Conservation (phyloP, 176 grass and related monocot species). For the Paspalum notatum region DNA sequence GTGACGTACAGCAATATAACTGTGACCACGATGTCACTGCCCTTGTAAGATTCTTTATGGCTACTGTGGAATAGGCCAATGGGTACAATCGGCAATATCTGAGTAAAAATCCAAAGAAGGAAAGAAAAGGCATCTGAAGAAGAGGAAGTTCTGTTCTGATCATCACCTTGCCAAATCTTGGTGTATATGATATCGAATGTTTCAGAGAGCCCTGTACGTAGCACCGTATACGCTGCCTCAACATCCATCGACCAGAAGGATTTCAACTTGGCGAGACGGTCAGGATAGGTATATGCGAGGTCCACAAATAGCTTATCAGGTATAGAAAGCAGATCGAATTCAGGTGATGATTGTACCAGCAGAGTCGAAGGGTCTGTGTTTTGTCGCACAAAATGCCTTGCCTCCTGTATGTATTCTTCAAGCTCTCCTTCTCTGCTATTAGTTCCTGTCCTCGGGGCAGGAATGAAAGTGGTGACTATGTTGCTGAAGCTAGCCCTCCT, state of each 20-base stretch:
- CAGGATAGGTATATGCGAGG: background rate
- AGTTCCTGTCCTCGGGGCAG: background rate
- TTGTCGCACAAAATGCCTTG: background rate
- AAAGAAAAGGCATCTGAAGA: background rate
- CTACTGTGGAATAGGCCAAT: slow-evolving; percentile 3
- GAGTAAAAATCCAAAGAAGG: fast-evolving
- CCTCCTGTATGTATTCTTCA: background rate
- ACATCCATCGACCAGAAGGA: background rate
- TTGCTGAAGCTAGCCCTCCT: background rate
- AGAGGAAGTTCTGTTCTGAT: no score
- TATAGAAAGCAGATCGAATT: fast-evolving
- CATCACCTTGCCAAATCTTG: no score
- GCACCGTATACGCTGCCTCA: no score
- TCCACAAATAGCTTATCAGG: background rate
- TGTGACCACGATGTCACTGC: background rate
- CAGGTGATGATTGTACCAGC: background rate
- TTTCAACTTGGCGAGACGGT: background rate
- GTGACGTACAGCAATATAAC: background rate
- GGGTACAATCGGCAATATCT: background rate
- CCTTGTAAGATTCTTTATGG: background rate
- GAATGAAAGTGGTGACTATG: background rate
- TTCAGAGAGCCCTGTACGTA: no score
- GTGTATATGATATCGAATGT: no score
- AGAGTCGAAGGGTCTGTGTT: no score
- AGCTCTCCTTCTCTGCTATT: background rate